These are phyloP conservation scores for Pueraria montana DNA, from an alignment of 306 rosid species.

Conservation along the genomic window DNA sequence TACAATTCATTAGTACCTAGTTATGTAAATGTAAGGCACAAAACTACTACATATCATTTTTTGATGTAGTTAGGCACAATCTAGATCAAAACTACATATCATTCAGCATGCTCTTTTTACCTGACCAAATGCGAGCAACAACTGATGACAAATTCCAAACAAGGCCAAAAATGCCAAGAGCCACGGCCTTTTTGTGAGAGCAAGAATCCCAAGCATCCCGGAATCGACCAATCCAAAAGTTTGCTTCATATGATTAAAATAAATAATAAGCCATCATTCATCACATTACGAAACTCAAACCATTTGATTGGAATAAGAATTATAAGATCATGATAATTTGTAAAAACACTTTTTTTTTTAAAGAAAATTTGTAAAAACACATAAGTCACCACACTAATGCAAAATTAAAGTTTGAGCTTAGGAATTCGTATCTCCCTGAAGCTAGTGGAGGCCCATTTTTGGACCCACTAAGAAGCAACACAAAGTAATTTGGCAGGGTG, in stretches of 20 bases:
- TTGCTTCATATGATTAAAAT: constrained; percentile 49
- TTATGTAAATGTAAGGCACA: background rate
- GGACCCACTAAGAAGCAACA: too few species aligned
- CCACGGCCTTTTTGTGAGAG: constrained; percentile 71
- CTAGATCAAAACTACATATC: too few species aligned
- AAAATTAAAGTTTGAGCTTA: background rate
- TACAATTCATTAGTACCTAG: background rate
- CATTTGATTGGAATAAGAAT: background rate
- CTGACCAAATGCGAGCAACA: constrained; percentile 87
- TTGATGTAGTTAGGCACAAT: too few species aligned
- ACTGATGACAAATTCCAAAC: constrained; percentile 77
- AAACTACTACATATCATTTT: background rate
- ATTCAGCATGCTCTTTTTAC: constrained; percentile 42
- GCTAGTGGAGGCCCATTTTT: constrained; percentile 1
- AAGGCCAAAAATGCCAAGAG: constrained; percentile 56
- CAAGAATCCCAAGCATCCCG: constrained; percentile 82
- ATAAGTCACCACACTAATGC: background rate
- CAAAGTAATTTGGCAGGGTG: background rate
- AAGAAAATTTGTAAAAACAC: too few species aligned
- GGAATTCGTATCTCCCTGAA: background rate
- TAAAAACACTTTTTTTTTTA: too few species aligned
- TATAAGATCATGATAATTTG: background rate
- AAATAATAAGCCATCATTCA: background rate
- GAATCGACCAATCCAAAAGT: constrained; percentile 68
- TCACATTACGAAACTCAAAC: background rate